Evolutionary conservation across 768 basidiomycete genomes (phyloP), one percentile per base, ranked within the genome.

Genomic region (Dictyophora rubrovolvata): DNA sequence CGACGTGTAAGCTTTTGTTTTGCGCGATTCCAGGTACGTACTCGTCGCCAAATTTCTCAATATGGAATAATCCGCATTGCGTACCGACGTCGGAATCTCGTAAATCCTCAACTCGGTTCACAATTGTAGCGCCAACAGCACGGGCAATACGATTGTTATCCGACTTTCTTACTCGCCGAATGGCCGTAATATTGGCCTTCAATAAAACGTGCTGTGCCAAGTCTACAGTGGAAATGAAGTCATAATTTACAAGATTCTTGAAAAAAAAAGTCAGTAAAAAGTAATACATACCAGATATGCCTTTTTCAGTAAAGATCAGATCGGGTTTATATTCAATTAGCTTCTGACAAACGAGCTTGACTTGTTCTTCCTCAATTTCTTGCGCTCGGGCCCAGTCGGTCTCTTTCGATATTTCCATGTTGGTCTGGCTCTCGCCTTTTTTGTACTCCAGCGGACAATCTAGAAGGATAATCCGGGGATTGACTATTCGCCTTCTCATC

Each of bases 71-170:
- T 1, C 96, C 96, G 69, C 96, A 99, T 56, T 85, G 75, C 1
- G 91, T 94, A 17, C 96, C 96, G 51, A 99, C 79, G 66, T 98
- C 96, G 1, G 83, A 72, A 65, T 95, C 95, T 20, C 93, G 83
- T 36, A 99, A 77, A 69, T 98, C 95, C 68, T 99, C 96, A 20
- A 93, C 79, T 16, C 94, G 84, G 74, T 98, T 98, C 62, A 99
- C 91, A 71, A 99, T 97, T 33, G 93, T 97, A 1, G 91, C 95
- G 21, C 93, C 93, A 42, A 90, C 86, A 0, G 93, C 94, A 22
- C 96, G 86, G 0, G 96, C 96, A 63, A 98, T 90, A 49, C 96
- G 89, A 73, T 98, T 99, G 77, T 98, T 97, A 72, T 99, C 96
- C 2, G 93, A 93, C 72, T 98, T 99, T 69, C 96, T 87, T 10